A percentile compares a stretch with the other conserved stretches of the same genome.
Evolutionary conservation across 768 basidiomycete species (phyloP).

Genomic region (Lactarius tabidus): DNA sequence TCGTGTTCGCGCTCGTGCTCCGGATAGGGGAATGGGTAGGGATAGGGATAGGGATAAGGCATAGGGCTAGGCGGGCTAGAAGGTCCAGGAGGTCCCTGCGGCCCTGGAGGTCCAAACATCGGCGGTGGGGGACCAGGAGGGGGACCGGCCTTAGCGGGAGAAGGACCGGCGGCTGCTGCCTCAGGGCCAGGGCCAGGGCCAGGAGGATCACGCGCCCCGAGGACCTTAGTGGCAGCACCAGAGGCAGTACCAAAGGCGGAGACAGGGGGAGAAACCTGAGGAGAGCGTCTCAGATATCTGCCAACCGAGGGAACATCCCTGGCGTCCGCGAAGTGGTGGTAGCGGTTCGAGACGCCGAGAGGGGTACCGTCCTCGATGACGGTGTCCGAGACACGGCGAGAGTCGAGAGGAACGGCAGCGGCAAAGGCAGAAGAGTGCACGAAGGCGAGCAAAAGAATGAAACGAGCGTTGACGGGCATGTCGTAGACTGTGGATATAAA

Average conservation of each 20-base stretch:
- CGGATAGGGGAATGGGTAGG: not conserved
- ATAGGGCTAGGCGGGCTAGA: not conserved
- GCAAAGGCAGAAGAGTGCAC: slow-evolving; percentile 12
- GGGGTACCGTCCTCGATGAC: slow-evolving; percentile 1
- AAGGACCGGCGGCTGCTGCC: not conserved
- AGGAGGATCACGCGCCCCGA: not conserved
- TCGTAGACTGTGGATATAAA: slow-evolving; percentile 2
- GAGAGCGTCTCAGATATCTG: no score
- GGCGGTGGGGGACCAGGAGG: not conserved
- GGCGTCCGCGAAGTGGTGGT: slow-evolving; percentile 4
- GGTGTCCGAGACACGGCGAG: not conserved
- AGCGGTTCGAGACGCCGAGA: not conserved
- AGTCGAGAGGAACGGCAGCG: slow-evolving; percentile 3
- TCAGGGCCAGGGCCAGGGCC: not conserved
- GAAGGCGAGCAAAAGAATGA: slow-evolving; percentile 17
- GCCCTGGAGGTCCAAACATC: no score
- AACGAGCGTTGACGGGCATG: slow-evolving; percentile 22
- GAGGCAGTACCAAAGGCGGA: not conserved
- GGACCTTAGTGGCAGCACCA: not conserved
- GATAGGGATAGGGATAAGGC: not conserved
- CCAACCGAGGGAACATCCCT: not conserved
- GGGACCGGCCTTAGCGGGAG: not conserved
- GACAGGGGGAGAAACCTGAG: not conserved
- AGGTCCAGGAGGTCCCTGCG: not conserved
- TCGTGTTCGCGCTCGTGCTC: not conserved